Base-by-base conservation (phyloP, 495 filamentous ascomycete genomes). In the Emericellopsis terricola region DNA sequence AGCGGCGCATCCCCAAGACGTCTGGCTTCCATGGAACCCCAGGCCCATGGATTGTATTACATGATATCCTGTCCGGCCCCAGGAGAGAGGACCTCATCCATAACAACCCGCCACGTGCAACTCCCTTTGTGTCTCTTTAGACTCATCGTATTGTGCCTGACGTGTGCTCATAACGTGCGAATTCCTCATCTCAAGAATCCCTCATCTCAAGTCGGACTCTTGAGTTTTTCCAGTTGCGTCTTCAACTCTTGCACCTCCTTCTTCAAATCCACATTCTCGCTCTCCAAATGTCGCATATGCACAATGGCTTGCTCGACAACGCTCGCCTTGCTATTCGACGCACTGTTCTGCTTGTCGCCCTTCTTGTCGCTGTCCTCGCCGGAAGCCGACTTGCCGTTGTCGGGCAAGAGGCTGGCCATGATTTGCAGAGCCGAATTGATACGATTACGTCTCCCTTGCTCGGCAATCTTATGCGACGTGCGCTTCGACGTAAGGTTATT, bases 381-480 rank as follows among this genome's bases (percentile, higher is more conserved):
- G 29, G 53, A 56, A 4, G 60, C 62, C 39, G 67, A 59, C 43
- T 43, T 60, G 13, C 7, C 21, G 13, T 48, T 59, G 7, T 59
- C 51, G 1, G 86, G 87, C 13, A 96, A 64, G 15, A 97, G 59
- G 1, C 71, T 65, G 29, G 87, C 83, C 38, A 97, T 93, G 49
- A 94, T 86, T 42, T 85, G 80, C 3, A 97, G 61, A 2, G 87
- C 87, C 28, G 71, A 81, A 52, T 97, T 97, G 53, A 97, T 96
- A 31, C 89, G 72, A 49, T 96, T 94, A 37, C 89, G 62, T 15
- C 89, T 73, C 3, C 89, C 91, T 57, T 97, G 89, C 53, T 97
- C 89, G 4, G 89, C 89, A 38, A 97, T 78, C 52, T 97, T 97
- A 60, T 97, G 89, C 26, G 83, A 92, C 5, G 89, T 96, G 40